Evolutionary conservation across 305 asterid species (phyloP).

Genomic region (Solanum hybrid): DNA sequence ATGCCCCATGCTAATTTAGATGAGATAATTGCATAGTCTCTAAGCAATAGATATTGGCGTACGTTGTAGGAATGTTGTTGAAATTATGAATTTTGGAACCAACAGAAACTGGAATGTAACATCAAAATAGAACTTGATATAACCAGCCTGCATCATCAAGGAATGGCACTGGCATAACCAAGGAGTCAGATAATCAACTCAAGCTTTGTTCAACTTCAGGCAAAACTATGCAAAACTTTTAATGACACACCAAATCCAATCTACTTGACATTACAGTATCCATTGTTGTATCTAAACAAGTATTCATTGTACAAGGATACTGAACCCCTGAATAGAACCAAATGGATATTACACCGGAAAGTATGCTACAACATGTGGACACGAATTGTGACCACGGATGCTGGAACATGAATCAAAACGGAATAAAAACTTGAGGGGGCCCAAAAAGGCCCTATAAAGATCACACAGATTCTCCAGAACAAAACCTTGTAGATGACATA

Average conservation of each 20-base stretch:
- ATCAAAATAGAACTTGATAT: background rate
- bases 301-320: background rate
- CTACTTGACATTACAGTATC: background rate
- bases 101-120: background rate
- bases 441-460: background rate
- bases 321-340: background rate
- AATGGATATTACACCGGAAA: background rate
- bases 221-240: background rate
- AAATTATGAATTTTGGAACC: background rate
- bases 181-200: background rate
- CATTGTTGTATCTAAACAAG: background rate
- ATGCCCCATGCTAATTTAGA: background rate
- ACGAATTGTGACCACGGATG: background rate
- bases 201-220: background rate
- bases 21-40: background rate
- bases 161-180: background rate
- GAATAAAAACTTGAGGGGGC: background rate
- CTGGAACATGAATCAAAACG: background rate
- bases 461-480: background rate
- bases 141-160: background rate
- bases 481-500: background rate
- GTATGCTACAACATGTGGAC: background rate
- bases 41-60: background rate
- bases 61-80: background rate
- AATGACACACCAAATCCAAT: slow-evolving; percentile 4